Evolutionary conservation across 129 eudicot species (phyloP).

Genomic region (Lactuca saligna): DNA sequence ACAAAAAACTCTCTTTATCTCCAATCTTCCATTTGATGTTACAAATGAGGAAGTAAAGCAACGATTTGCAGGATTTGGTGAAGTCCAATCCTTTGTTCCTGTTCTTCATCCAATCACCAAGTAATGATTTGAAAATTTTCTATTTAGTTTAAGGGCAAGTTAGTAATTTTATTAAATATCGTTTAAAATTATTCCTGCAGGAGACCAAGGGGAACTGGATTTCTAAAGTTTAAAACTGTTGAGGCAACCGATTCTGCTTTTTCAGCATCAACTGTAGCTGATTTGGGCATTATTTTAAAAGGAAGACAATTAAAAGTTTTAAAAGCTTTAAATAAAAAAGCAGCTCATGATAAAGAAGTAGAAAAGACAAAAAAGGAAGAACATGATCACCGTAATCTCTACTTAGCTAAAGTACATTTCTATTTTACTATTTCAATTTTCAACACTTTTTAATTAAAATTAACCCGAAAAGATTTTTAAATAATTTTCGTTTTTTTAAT

Average conservation of each 20-base stretch:
- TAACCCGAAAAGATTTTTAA: background rate
- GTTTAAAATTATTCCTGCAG: constrained; percentile 40
- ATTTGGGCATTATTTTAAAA: constrained; percentile 73
- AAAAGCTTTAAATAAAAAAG: constrained; percentile 83
- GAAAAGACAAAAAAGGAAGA: constrained; percentile 78
- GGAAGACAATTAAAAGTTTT: constrained; percentile 86
- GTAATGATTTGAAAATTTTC: constrained; percentile 30
- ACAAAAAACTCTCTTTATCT: constrained; percentile 67
- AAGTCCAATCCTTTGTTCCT: constrained; percentile 74
- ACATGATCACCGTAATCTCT: constrained; percentile 82
- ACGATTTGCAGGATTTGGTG: constrained; percentile 80
- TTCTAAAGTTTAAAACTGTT: constrained; percentile 69
- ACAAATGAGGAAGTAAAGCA: constrained; percentile 74
- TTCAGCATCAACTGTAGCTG: constrained; percentile 67
- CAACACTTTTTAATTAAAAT: background rate
- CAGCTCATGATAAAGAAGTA: constrained; percentile 68
- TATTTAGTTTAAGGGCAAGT: too few species aligned
- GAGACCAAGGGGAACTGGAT: constrained; percentile 96
- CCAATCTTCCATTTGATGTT: constrained; percentile 84
- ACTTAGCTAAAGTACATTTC: constrained; percentile 74
- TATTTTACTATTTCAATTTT: background rate
- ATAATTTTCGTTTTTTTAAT: background rate
- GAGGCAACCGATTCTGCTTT: constrained; percentile 81
- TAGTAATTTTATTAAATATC: background rate
- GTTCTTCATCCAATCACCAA: constrained; percentile 87